A percentile compares a stretch with the other conserved stretches of the same genome.
Evolutionary conservation across 179 eudicot species (phyloP).

Genomic region (Heliamphora pulchella): DNA sequence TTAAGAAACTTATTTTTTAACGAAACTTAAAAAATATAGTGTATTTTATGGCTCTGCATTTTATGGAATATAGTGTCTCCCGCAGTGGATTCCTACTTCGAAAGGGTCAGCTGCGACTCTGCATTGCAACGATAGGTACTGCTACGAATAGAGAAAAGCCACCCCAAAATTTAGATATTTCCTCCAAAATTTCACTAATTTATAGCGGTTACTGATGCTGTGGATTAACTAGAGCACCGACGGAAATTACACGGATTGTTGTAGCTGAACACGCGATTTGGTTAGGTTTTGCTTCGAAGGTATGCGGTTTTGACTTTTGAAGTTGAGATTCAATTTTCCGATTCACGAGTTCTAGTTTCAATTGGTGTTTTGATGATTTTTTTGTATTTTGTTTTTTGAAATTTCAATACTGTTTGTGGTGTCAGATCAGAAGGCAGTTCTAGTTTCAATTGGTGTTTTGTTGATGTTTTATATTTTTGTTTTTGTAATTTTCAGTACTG

Average conservation of each 20-base stretch:
- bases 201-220: too few relatives aligned
- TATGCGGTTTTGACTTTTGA: too few relatives aligned
- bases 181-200: too few relatives aligned
- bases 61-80: neutral
- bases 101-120: neutral
- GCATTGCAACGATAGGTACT: neutral
- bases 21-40: too few relatives aligned
- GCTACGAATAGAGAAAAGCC: neutral
- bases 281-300: too few relatives aligned
- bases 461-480: neutral
- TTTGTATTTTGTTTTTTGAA: neutral
- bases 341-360: too few relatives aligned
- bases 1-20: too few relatives aligned
- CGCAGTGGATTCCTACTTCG: neutral
- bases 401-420: neutral
- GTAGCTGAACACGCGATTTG: too few relatives aligned
- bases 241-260: too few relatives aligned
- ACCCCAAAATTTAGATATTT: neutral
- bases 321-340: too few relatives aligned
- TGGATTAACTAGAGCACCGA: too few relatives aligned
- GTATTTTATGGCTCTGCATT: neutral
- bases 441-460: neutral
- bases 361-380: neutral
- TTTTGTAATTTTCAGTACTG: neutral
- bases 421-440: constrained; percentile 40